phyloP scores from a whole-genome alignment of 352 stramenopile species.

The Phytophthora fragariae region DNA sequence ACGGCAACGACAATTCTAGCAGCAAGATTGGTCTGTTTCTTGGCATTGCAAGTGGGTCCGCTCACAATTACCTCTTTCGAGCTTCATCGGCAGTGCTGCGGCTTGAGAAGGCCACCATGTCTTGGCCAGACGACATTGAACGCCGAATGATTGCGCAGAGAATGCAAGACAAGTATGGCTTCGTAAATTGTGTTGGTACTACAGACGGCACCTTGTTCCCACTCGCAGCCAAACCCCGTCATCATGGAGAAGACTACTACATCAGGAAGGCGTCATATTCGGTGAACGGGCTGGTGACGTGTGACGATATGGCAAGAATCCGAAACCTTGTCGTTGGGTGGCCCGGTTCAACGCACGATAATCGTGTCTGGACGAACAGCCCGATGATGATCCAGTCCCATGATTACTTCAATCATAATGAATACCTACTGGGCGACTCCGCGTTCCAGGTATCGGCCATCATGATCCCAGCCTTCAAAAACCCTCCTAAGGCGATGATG shows the following conservation, averaged over 20 bases:
- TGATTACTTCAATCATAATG: slow-evolving; percentile 22
- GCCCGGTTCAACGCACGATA: slow-evolving; percentile 33
- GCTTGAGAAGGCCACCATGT: slow-evolving; percentile 2
- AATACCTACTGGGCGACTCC: slow-evolving; percentile 34
- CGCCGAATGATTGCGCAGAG: slow-evolving; percentile 14
- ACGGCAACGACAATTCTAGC: slow-evolving; percentile 30
- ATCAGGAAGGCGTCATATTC: slow-evolving; percentile 29
- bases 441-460: slow-evolving; percentile 26
- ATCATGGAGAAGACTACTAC: slow-evolving; percentile 39
- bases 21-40: slow-evolving; percentile 34
- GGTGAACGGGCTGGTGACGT: slow-evolving; percentile 24
- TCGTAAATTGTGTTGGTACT: slow-evolving; percentile 36
- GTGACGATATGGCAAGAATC: slow-evolving; percentile 29
- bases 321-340: slow-evolving; percentile 32
- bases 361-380: slow-evolving; percentile 40
- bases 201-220: slow-evolving; percentile 34
- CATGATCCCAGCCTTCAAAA: slow-evolving; percentile 38
- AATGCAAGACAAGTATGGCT: slow-evolving; percentile 27
- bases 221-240: slow-evolving; percentile 26
- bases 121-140: slow-evolving; percentile 14
- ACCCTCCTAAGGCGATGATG: slow-evolving; percentile 10
- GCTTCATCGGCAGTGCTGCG: slow-evolving; percentile 6
- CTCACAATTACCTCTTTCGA: slow-evolving; percentile 31
- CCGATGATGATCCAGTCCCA: background rate
- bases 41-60: slow-evolving; percentile 27